Base-by-base conservation (phyloP, 1,139 yeast species). In the Nakaseomyces kungkrabaensis region DNA sequence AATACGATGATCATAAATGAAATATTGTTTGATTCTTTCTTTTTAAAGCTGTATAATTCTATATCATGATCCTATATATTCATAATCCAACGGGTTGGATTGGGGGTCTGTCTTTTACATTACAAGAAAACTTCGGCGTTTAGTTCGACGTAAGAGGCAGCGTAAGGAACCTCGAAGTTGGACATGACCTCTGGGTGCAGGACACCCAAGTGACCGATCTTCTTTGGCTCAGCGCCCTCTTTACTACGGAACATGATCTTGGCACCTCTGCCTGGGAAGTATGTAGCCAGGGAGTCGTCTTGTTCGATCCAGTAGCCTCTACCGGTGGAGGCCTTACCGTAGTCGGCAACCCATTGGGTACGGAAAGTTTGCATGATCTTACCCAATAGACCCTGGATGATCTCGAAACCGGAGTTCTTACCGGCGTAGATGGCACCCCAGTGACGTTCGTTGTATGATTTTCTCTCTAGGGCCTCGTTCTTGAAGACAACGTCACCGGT, bases 191-290 rank as follows among this genome's bases (percentile, higher is more conserved):
- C 89, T 37, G 99, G 99, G 68, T 94, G 99, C 63, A 94, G 75
- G 51, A 89, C 97, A 66, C 99, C 99, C 59, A 94, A 74, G 47
- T 81, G 72, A 58, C 99, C 99, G 62, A 94, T 78, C 49, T 73
- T 78, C 56, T 74, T 70, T 29, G 74, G 76, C 43, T 76, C 71
- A 29, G 69, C 82, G 51, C 79, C 84, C 55, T 78, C 78, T 53
- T 72, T 75, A 52, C 76, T 71, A 72, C 95, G 79, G 73, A 81
- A 85, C 69, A 76, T 78, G 53, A 94, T 77, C 62, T 78, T 81
- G 47, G 98, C 98, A 54, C 97, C 97, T 74, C 98, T 84, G 46
- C 97, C 98, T 43, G 96, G 96, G 85, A 94, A 92, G 72, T 78
- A 94, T 53, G 95, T 85, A 48, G 79, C 73, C 64, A 81, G 76